Base-by-base conservation (phyloP, 495 filamentous ascomycete species). In the Aspergillus cristatus region DNA sequence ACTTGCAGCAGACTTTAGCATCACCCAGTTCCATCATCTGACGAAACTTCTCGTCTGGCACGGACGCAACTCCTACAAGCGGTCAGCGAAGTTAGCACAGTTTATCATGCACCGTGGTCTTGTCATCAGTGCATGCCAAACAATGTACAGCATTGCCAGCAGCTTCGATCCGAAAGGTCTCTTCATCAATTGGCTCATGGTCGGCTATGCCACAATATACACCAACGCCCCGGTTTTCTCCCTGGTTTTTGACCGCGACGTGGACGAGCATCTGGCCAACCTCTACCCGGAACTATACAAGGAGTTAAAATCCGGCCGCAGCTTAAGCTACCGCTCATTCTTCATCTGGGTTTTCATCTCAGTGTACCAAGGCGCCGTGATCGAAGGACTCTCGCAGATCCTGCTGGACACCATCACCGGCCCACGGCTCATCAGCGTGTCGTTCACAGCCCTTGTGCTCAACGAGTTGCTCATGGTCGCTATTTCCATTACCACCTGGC, bases 21-120 rank as follows among this genome's bases (percentile, higher is more conserved):
- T 97, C 53, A 81, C 83, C 35, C 86, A 94, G 50, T 99, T 99
- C 65, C 82, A 80, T 50, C 86, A 97, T 52, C 70, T 99, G n/a
- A 94, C 88, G 18, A 97, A 97, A 54, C 73, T 99, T 1, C 72
- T 99, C 3, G 88, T 99, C 2, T 99, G 93, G 93, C 93, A 99
- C 51, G 93, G 93, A 1, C 76, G 93, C 11, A 97, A 97, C 48
- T 87, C 81, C 42, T 99, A 99, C 67, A 97, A 96, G 60, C 80
- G 93, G 16, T 84, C 78, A 30, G 90, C 91, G 12, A 99, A 99
- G 59, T 73, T 99, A 6, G 87, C 86, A 7, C 93, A 96, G 55
- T 99, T 99, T 49, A 90, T 99, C 47, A 99, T 99, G 53, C 93
- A 99, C 53, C 82, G 93, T 43, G 93, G 93, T 31, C 65, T 99